Base-by-base conservation (phyloP, 345 rosid genomes). In the Eucalyptus sp. region DNA sequence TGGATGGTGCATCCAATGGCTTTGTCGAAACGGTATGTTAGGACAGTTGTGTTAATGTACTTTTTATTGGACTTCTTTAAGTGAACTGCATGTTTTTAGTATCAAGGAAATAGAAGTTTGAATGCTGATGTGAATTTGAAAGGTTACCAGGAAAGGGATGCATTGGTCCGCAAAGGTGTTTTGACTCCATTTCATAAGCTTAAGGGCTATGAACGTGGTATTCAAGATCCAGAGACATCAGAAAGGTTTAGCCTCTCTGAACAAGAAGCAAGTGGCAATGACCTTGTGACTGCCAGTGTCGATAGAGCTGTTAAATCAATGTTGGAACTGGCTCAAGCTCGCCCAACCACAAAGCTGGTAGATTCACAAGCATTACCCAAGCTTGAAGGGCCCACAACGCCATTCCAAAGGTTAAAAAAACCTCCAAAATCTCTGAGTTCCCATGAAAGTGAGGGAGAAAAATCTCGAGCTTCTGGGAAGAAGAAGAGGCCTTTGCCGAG, bases 181-280 rank as follows among this genome's bases (percentile, higher is more conserved):
- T 94, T 98, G 90, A 98, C 99, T 92, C 99, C 98, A 58, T 98
- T 98, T 93, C 98, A 97, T 91, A 93, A 93, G 94, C 98, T 98
- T 33, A 93, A 96, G 92, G 99, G 99, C 83, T 98, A 93, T 92
- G 99, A 98, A 89, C 98, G 98, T 49, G 88, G 95, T 48, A 94
- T 98, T 91, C 97, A 94, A 94, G 96, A 93, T 87, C 93, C 95
- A 87, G 95, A 93, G 87, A 68, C 92, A 50, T 95, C 98, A 87
- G 87, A 91, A 90, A 56, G 86, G n/a, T 44, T 13, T 84, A 90
- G 86, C 76, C 87, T 88, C 71, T 91, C 95, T 43, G 92, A 86
- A 90, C 93, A 90, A 91, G 95, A 93, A 92, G 93, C 89, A 3
- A 90, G 89, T 68, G 90, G 89, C 89, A 91, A 92, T 71, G 93